Evolutionary conservation across 169 alveolate genomes (phyloP).

Genomic region (Plasmodium ovale): DNA sequence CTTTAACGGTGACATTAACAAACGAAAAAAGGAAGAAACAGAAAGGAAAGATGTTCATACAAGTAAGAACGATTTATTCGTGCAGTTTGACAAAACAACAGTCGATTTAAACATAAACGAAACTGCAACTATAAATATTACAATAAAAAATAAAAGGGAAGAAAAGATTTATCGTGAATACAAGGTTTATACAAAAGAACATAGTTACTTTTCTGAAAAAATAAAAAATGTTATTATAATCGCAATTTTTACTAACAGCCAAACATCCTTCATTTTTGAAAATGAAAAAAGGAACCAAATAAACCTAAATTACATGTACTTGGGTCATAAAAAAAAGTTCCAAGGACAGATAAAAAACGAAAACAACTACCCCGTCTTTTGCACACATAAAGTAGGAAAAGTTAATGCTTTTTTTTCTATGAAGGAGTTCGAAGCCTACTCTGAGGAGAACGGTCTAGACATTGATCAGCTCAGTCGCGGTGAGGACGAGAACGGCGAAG

Average conservation of each 20-base stretch:
- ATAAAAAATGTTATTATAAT: constrained; percentile 17
- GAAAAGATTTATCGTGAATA: constrained; percentile 21
- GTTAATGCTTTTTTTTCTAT: constrained; percentile 16
- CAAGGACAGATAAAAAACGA: constrained; percentile 60
- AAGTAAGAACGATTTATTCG: background rate
- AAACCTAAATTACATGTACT: constrained; percentile 39
- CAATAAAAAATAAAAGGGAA: constrained; percentile 28
- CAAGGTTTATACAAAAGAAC: constrained; percentile 16
- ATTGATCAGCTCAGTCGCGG: background rate
- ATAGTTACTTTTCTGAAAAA: constrained; percentile 42
- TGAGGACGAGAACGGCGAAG: background rate
- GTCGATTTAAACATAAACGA: constrained; percentile 9
- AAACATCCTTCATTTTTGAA: constrained; percentile 17
- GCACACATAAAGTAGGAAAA: background rate
- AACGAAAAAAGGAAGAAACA: background rate
- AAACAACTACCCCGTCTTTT: constrained; percentile 32
- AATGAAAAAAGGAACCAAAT: constrained; percentile 39
- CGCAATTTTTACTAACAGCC: constrained; percentile 47
- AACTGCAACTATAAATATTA: constrained; percentile 24
- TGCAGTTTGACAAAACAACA: constrained; percentile 23
- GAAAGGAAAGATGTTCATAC: background rate
- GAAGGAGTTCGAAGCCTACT: constrained; percentile 2
- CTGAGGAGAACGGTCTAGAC: constrained; percentile 3
- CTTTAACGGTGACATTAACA: background rate
- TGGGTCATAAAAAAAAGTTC: constrained; percentile 34